Base-by-base conservation (phyloP, 345 rosid genomes). In the Anastatica hierochuntica region DNA sequence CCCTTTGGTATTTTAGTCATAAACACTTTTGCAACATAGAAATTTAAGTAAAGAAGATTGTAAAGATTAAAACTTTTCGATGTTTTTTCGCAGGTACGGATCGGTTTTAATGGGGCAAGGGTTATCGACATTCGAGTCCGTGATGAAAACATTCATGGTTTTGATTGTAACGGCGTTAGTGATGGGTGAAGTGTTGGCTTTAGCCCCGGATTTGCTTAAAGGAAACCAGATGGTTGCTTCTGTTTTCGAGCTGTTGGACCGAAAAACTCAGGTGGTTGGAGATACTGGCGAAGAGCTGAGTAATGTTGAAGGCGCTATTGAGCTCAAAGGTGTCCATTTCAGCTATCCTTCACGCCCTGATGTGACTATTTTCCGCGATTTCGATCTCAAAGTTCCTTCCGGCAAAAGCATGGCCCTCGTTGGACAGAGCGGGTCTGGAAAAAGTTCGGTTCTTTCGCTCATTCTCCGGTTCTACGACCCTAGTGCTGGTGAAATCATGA, bases 221-320 rank as follows among this genome's bases (percentile, higher is more conserved):
- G 98, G 95, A 36, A 85, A 92, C 74, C 95, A 85, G 53, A 92
- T 85, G 98, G 86, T 76, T 49, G 83, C 90, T 29, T 88, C 96
- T 0, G 83, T 88, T 27, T 85, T 92, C 14, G 98, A 92, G 60
- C 47, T 92, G 5, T 39, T 85, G 58, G 98, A 92, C 66, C 68
- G 97, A 30, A 79, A 70, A 72, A 71, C 94, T 7, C 75, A 71
- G 27, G 74, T 85, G 17, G 30, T 27, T 3, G 94, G 86, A n/a
- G 88, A 92, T 54, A 56, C 14, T 1, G 97, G 95, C 11, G 79
- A 92, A 63, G 95, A 83, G 52, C 68, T 85, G 36, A 59, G 53
- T 10, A 9, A 13, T 43, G 86, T 92, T 18, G 82, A 78, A 60
- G 98, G 97, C 15, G 59, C 56, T 15, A 71, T 92, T 53, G 88